These are phyloP conservation scores for Nothophoma quercina DNA, from an alignment of 2,329 filamentous ascomycete genomes.

Conservation along the genomic window DNA sequence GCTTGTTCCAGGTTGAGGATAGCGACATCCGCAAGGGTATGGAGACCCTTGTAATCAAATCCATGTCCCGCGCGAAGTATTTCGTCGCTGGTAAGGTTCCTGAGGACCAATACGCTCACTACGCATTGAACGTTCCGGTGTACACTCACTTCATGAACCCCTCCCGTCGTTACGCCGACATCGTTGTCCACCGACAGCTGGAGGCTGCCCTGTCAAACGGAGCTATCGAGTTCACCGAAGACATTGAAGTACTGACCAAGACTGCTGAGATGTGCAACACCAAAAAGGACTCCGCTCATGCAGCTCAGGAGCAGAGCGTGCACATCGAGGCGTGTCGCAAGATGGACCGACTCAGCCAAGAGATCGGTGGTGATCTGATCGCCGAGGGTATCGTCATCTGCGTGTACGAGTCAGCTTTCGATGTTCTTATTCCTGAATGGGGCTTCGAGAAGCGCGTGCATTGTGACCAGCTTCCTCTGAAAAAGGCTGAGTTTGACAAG, in stretches of 20 bases:
- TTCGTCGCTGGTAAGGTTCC: constrained; percentile 81
- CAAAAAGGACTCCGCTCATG: constrained; percentile 98
- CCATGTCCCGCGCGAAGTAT: constrained; percentile 97
- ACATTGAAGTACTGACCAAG: constrained; percentile 87
- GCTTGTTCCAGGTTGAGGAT: constrained; percentile 92
- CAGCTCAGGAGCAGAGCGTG: constrained; percentile 97
- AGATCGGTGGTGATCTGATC: constrained; percentile 88
- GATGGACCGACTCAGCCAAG: constrained; percentile 91
- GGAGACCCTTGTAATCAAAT: constrained; percentile 94
- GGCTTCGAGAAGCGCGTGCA: constrained; percentile 99
- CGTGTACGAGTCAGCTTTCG: constrained; percentile 98
- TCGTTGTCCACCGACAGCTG: constrained; percentile 93
- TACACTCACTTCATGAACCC: constrained; percentile 99
- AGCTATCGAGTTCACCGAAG: constrained; percentile 84
- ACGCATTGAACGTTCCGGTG: constrained; percentile 87
- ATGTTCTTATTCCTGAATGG: constrained; percentile 96
- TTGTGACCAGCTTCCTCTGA: constrained; percentile 94
- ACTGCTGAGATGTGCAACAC: constrained; percentile 96
- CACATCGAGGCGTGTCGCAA: constrained; percentile 96
- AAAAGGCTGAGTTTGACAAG: constrained; percentile 99
- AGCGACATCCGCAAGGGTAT: constrained; percentile 92
- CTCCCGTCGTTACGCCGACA: constrained; percentile 91
- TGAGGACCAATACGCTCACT: constrained; percentile 84
- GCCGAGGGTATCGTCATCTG: constrained; percentile 95
- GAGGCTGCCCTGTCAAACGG: constrained; percentile 85